A percentile compares a stretch with the other conserved stretches of the same genome.
phyloP scores from a whole-genome alignment of 805 yeast genomes.

The Candida nanaspora region DNA sequence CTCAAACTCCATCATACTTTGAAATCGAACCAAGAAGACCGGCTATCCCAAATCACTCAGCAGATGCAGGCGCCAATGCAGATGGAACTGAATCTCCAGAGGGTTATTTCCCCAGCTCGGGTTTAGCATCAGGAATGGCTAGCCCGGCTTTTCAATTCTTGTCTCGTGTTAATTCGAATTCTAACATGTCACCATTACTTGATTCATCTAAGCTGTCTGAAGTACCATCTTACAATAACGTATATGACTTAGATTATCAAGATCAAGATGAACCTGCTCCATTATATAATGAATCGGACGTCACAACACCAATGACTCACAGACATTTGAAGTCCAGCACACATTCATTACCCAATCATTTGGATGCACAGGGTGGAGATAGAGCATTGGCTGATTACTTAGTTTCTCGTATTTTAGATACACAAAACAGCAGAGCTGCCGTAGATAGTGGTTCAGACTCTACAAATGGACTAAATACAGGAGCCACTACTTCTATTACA shows the following conservation, averaged over 20 bases:
- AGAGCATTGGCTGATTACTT: constrained; percentile 9
- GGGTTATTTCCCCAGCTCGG: constrained; percentile 12
- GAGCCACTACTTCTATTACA: neutral
- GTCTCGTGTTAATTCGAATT: constrained; percentile 14
- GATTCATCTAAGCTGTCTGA: constrained; percentile 6
- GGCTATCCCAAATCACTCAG: neutral
- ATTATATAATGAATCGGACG: constrained; percentile 8
- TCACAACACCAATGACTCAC: neutral
- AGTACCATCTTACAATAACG: constrained; percentile 19
- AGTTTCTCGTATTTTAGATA: constrained; percentile 6
- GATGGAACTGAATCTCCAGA: constrained; percentile 1
- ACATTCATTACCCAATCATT: neutral
- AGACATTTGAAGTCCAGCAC: neutral
- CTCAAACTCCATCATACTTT: constrained; percentile 9
- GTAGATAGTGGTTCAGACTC: neutral
- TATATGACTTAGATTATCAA: constrained; percentile 21
- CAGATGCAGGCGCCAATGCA: constrained; percentile 1
- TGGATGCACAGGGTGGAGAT: neutral
- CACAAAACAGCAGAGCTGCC: constrained; percentile 1
- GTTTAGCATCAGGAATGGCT: constrained; percentile 26
- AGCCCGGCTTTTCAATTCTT: constrained; percentile 14
- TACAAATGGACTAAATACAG: neutral
- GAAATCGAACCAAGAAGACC: constrained; percentile 1
- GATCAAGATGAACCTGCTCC: constrained; percentile 20
- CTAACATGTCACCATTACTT: constrained; percentile 2